Percentiles rank a stretch among this genome's conserved stretches.
These are phyloP conservation scores for Nepenthes mirabilis DNA, from an alignment of 148 eudicot genomes.

Conservation along the genomic window DNA sequence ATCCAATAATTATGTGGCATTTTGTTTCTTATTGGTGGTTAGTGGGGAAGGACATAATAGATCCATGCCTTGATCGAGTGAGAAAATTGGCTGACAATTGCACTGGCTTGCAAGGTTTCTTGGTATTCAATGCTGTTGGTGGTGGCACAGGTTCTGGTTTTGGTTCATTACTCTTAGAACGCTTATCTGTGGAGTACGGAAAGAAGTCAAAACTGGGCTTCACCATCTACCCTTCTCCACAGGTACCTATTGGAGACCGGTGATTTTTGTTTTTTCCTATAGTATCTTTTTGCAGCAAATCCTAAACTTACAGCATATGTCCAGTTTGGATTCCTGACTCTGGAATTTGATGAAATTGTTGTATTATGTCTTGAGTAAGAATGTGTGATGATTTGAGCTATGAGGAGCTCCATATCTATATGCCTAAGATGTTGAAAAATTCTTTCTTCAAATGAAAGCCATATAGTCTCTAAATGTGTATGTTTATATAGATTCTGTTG, in stretches of 20 bases:
- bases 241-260: background rate
- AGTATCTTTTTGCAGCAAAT: no score
- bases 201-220: slow-evolving; percentile 10
- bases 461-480: no score
- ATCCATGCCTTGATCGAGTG: slow-evolving; percentile 8
- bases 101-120: slow-evolving; percentile 9
- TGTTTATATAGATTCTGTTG: no score
- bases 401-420: no score
- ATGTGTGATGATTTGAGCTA: no score
- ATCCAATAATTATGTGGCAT: background rate
- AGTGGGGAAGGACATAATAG: slow-evolving; percentile 10
- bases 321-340: no score
- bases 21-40: background rate
- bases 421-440: no score
- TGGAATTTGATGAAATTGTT: no score
- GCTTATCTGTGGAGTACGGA: slow-evolving; percentile 10
- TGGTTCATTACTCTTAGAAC: slow-evolving; percentile 7
- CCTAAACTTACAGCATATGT: no score
- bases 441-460: no score
- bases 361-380: no score
- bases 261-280: background rate
- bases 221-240: slow-evolving; percentile 7
- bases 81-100: slow-evolving; percentile 9
- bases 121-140: slow-evolving; percentile 8
- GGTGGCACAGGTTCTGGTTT: slow-evolving; percentile 9